These are phyloP conservation scores for Artomyces pyxidatus DNA, from an alignment of 768 basidiomycete genomes.

Conservation along the genomic window DNA sequence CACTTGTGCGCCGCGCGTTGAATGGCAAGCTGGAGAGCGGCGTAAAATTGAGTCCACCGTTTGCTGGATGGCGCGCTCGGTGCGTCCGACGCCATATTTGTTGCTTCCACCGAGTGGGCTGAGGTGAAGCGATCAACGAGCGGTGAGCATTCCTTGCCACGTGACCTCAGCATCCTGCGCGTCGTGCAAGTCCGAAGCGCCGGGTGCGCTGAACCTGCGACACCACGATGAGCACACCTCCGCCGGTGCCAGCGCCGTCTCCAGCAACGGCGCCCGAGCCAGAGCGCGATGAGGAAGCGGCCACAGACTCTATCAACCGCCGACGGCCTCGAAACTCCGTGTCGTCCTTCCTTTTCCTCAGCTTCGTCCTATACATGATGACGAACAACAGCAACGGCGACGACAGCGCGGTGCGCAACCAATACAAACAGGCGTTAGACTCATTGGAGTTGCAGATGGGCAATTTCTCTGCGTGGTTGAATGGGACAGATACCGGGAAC, in stretches of 20 bases:
- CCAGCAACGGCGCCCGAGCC: no score
- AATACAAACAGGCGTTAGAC: slow-evolving; percentile 58
- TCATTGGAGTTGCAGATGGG: slow-evolving; percentile 49
- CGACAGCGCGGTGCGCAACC: slow-evolving; percentile 53
- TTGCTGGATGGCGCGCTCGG: slow-evolving; percentile 25
- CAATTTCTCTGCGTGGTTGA: slow-evolving; percentile 74
- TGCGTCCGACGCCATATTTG: slow-evolving; percentile 23
- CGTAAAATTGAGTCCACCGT: slow-evolving; percentile 44
- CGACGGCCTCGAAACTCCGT: slow-evolving; percentile 49
- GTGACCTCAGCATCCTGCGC: no score
- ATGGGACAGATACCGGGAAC: slow-evolving; percentile 49
- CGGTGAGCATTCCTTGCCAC: no score
- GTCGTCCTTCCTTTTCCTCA: slow-evolving; percentile 66
- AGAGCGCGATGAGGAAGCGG: not conserved
- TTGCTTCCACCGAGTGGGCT: no score
- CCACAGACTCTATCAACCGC: not conserved
- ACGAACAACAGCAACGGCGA: slow-evolving; percentile 60
- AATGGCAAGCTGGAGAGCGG: slow-evolving; percentile 43
- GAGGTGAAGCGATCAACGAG: no score
- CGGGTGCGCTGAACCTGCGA: no score
- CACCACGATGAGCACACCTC: no score
- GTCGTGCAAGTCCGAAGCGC: no score
- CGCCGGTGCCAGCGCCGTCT: no score
- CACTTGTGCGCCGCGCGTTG: slow-evolving; percentile 45
- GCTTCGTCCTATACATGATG: slow-evolving; percentile 71